Evolutionary conservation across 75 land plant species (phyloP).

Genomic region (Sequoia sempervirens): DNA sequence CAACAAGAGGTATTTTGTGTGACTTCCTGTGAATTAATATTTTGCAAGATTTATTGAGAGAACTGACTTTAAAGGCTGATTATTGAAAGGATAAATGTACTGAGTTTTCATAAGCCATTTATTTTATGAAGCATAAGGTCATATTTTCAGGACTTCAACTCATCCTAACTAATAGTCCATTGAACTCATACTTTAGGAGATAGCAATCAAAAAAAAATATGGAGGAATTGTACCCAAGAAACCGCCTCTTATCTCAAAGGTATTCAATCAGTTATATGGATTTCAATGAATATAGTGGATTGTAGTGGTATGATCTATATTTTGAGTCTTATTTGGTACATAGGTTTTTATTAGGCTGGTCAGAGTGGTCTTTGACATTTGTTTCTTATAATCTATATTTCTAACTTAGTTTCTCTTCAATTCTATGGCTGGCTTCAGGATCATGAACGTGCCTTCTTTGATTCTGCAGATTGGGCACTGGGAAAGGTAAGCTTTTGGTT

Average conservation of each 20-base stretch:
- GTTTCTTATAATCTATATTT: background rate
- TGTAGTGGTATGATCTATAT: background rate
- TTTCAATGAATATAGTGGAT: background rate
- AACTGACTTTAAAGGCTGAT: background rate
- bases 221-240: conserved; percentile 73
- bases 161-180: background rate
- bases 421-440: conserved; percentile 39
- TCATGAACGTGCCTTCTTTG: conserved; percentile 90
- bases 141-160: background rate
- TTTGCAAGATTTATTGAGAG: background rate
- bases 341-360: background rate
- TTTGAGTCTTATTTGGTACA: background rate
- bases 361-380: background rate
- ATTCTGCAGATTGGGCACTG: conserved; percentile 95
- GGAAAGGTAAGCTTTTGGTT: conserved; percentile 47
- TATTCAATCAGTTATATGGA: conserved; percentile 2
- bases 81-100: background rate
- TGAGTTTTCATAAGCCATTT: background rate
- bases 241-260: conserved; percentile 84
- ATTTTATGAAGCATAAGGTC: background rate
- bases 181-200: conserved; percentile 38
- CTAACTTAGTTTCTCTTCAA: background rate
- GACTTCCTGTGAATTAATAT: background rate
- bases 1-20: conserved; percentile 18
- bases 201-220: conserved; percentile 68